Evolutionary conservation across 768 basidiomycete genomes (phyloP).

Genomic region (Mycena chlorophos): DNA sequence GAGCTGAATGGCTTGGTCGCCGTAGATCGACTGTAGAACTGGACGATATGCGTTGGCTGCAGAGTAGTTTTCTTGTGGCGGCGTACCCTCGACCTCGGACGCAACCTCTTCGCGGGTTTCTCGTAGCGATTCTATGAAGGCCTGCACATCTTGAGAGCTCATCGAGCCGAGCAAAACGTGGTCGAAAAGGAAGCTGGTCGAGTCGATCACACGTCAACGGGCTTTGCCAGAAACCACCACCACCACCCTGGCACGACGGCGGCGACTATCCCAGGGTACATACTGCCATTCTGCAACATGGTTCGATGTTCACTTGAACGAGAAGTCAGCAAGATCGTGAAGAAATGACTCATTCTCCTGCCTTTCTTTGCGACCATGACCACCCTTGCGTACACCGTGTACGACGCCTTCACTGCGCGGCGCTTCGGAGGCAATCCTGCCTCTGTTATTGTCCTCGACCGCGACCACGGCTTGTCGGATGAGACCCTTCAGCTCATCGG

Average conservation of each 20-base stretch:
- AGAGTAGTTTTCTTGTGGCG: not conserved
- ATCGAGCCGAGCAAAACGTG: too few relatives aligned
- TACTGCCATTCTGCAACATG: too few relatives aligned
- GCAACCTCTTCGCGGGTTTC: not conserved
- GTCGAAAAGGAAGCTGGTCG: too few relatives aligned
- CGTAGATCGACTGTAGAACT: slow-evolving; percentile 86
- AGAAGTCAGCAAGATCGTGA: too few relatives aligned
- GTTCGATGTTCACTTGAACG: too few relatives aligned
- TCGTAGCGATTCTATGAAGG: not conserved
- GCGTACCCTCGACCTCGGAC: slow-evolving; percentile 3
- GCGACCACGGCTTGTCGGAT: slow-evolving; percentile 17
- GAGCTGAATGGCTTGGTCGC: slow-evolving; percentile 60
- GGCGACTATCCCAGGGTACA: too few relatives aligned
- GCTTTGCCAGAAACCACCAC: too few relatives aligned
- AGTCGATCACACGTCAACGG: too few relatives aligned
- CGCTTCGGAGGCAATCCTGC: slow-evolving; percentile 17
- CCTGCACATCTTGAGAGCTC: not conserved
- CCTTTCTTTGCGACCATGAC: slow-evolving; percentile 3
- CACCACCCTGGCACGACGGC: too few relatives aligned
- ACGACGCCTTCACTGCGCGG: slow-evolving; percentile 16
- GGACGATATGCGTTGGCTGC: not conserved
- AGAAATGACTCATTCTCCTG: not conserved
- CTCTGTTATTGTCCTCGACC: slow-evolving; percentile 13
- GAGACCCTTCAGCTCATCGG: slow-evolving; percentile 15
- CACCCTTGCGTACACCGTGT: slow-evolving; percentile 9